Base-by-base conservation (phyloP, 805 yeast genomes). In the Sugiyamaella lignohabitans region DNA sequence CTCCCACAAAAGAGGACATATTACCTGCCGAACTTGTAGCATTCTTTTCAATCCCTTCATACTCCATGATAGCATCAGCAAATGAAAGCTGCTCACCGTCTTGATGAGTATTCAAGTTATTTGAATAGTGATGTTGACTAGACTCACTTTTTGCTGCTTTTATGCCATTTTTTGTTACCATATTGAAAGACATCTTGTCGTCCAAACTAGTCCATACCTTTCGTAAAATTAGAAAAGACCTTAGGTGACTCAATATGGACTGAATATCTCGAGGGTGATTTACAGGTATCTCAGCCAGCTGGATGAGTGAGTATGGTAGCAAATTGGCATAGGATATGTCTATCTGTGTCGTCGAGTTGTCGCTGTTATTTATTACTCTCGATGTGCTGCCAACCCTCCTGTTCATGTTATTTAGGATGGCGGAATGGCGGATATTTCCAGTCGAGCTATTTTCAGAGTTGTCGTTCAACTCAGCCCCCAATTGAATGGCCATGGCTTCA, bases 201-300 rank as follows among this genome's bases (percentile, higher is more conserved):
- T 29, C 40, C 8, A 35, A 42, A 19, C 49, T 46, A 20, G 35
- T 30, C 46, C 46, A 43, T n/a, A 49, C 42, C 19, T 45, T 22
- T 11, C 37, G 35, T 8, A 52, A 27, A 1, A 47, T 10, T 2
- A 38, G 30, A 32, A 17, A 41, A 21, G 43, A 18, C 14, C 63
- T 48, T 3, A 63, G 52, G 1, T n/a, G n/a, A 4, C 40, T 40
- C 3, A 64, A 47, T 1, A 61, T 44, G 1, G 18, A 21, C 1
- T 63, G 63, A 19, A 64, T 52, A 19, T 58, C 51, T 17, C 48
- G 39, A 2, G 67, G 67, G 20, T 58, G 60, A 14, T 46, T 23
- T 3, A 64, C 35, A 0, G 66, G 66, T 8, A 64, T 43, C 32
- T 60, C 61, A 2, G 50, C 30, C 1, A 63, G 52, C 10, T 42